phyloP scores from a whole-genome alignment of 495 filamentous ascomycete species.

The Patellaria atrata region DNA sequence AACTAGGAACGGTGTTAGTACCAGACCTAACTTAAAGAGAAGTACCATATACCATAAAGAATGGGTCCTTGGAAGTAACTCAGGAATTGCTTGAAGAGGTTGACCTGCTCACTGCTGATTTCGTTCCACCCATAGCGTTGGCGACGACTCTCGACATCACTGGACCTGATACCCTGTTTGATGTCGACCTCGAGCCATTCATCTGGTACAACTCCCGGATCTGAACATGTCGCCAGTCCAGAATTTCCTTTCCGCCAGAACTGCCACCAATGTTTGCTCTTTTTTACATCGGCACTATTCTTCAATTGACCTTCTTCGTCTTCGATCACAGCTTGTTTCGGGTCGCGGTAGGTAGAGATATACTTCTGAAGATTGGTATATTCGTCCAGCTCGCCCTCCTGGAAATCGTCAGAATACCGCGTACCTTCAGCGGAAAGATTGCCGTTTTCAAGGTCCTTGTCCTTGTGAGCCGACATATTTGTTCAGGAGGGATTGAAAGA shows the following conservation, averaged over 20 bases:
- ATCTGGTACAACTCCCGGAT: constrained; percentile 37
- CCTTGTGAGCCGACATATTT: no score
- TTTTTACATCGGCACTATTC: constrained; percentile 17
- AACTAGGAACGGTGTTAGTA: constrained; percentile 32
- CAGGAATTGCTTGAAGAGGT: constrained; percentile 61
- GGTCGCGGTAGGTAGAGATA: constrained; percentile 28
- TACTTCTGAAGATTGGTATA: constrained; percentile 27
- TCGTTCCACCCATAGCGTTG: constrained; percentile 62
- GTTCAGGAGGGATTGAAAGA: no score
- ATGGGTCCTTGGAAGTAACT: constrained; percentile 72
- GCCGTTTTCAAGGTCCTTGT: constrained; percentile 1
- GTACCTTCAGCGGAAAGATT: background rate
- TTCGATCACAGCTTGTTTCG: constrained; percentile 11
- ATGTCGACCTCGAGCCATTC: constrained; percentile 65
- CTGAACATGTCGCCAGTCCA: constrained; percentile 25
- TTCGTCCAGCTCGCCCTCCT: constrained; percentile 24
- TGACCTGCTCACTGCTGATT: constrained; percentile 59
- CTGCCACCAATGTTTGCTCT: constrained; percentile 29
- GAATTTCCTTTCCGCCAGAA: constrained; percentile 33
- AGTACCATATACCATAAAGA: constrained; percentile 52
- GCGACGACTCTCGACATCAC: constrained; percentile 49
- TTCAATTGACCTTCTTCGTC: constrained; percentile 6
- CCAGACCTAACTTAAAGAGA: constrained; percentile 1
- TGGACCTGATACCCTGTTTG: constrained; percentile 40
- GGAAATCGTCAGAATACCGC: background rate